phyloP scores from a whole-genome alignment of 768 basidiomycete species.

The Mycena maculata region DNA sequence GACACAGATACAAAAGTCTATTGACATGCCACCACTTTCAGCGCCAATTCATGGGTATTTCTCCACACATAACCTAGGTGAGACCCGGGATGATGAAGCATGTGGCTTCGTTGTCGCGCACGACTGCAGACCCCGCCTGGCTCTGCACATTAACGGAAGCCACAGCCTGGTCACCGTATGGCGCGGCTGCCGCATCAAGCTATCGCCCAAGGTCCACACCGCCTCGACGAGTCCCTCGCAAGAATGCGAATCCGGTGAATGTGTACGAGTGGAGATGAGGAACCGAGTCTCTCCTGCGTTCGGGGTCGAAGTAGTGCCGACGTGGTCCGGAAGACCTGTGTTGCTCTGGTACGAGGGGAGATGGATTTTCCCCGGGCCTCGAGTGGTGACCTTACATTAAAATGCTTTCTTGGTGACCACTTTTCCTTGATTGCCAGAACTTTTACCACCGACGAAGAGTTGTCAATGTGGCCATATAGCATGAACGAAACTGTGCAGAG shows the following conservation, averaged over 20 bases:
- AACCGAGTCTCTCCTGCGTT: constrained; percentile 9
- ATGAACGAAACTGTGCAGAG: too few species aligned
- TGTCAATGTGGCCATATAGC: too few species aligned
- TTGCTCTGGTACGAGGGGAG: constrained; percentile 15
- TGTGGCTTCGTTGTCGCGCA: constrained; percentile 1
- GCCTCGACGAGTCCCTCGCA: constrained; percentile 4
- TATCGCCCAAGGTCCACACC: background rate
- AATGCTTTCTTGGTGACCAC: background rate
- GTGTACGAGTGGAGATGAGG: constrained; percentile 18
- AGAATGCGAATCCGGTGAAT: constrained; percentile 6
- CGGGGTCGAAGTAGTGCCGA: constrained; percentile 8
- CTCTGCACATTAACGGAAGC: background rate
- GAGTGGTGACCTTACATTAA: background rate
- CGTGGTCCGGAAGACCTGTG: background rate
- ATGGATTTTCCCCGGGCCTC: constrained; percentile 10
- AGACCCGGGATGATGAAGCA: too few species aligned
- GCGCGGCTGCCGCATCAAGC: background rate
- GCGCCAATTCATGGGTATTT: too few species aligned
- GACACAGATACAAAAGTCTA: too few species aligned
- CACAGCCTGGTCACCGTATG: background rate
- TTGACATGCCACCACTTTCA: too few species aligned
- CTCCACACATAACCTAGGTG: too few species aligned
- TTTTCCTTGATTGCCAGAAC: background rate
- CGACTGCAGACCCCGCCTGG: background rate
- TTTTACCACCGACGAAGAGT: background rate